Conservation (phyloP, 768 basidiomycete genomes). For the Collybia sp. region DNA sequence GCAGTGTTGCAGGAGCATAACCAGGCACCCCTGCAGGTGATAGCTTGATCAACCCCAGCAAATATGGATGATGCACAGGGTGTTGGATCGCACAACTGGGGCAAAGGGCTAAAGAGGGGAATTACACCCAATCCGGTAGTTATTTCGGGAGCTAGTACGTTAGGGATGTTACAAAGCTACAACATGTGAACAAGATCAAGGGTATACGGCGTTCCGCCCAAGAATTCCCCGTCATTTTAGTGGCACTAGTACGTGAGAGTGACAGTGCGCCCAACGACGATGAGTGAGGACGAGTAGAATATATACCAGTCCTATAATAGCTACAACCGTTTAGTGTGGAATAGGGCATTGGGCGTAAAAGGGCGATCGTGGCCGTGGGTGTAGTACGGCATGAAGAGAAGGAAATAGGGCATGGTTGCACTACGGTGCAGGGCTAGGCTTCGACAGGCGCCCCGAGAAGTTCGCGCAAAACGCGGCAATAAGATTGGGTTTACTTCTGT, state of each 20-base stretch:
- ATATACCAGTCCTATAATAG: not conserved
- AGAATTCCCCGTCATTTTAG: too few species aligned
- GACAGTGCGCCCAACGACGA: not conserved
- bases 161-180: too few species aligned
- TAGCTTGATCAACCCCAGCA: too few species aligned
- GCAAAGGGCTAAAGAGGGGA: too few species aligned
- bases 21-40: too few species aligned
- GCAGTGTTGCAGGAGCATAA: too few species aligned
- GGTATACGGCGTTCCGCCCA: too few species aligned
- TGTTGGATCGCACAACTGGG: too few species aligned
- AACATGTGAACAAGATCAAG: too few species aligned
- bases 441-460: conserved; percentile 15
- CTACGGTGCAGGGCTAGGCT: conserved; percentile 2
- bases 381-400: not conserved
- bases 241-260: not conserved
- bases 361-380: not conserved
- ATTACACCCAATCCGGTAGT: too few species aligned
- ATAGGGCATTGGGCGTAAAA: not conserved
- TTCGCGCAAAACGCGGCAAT: conserved; percentile 20
- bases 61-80: too few species aligned
- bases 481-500: conserved; percentile 13
- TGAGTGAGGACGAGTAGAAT: not conserved
- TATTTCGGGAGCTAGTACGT: too few species aligned
- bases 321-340: not conserved
- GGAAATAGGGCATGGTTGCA: not conserved